These are phyloP conservation scores for Chrysosporium queenslandicum DNA, from an alignment of 2,329 filamentous ascomycete species.

Conservation along the genomic window DNA sequence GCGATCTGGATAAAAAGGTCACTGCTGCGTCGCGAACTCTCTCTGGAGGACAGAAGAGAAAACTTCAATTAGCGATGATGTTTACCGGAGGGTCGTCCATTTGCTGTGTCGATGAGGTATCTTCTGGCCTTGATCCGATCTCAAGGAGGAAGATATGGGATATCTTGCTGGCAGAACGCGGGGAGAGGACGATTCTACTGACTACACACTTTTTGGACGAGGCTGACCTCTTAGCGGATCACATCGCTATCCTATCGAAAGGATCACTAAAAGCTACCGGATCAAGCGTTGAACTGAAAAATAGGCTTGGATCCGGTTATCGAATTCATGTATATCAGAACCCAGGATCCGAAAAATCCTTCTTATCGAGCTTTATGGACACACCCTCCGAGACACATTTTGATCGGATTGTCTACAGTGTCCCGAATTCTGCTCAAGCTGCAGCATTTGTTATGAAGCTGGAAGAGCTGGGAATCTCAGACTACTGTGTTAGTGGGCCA, in stretches of 20 bases:
- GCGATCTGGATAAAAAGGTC: conserved; percentile 67
- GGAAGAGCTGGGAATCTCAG: conserved; percentile 55
- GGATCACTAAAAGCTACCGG: conserved; percentile 72
- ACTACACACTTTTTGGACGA: conserved; percentile 94
- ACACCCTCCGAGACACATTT: conserved; percentile 51
- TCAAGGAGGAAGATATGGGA: conserved; percentile 89
- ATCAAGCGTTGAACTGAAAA: conserved; percentile 76
- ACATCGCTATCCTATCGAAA: conserved; percentile 79
- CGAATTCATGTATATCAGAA: conserved; percentile 63
- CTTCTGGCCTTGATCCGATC: conserved; percentile 75
- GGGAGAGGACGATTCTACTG: conserved; percentile 68
- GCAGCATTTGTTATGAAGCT: conserved; percentile 61
- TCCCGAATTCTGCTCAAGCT: conserved; percentile 59
- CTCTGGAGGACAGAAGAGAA: conserved; percentile 84
- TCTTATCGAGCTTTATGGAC: conserved; percentile 43
- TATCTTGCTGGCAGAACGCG: conserved; percentile 75
- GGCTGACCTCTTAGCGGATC: conserved; percentile 78
- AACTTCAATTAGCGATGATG: conserved; percentile 90
- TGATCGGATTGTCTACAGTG: conserved; percentile 63
- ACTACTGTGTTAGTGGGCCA: conserved; percentile 79
- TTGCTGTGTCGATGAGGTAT: conserved; percentile 87
- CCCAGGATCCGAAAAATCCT: conserved; percentile 39
- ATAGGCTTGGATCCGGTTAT: conserved; percentile 72
- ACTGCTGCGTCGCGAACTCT: conserved; percentile 64
- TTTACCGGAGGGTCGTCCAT: conserved; percentile 79